phyloP scores from a whole-genome alignment of 192 early-diverging fungal genomes.

The Mortierella antarctica region DNA sequence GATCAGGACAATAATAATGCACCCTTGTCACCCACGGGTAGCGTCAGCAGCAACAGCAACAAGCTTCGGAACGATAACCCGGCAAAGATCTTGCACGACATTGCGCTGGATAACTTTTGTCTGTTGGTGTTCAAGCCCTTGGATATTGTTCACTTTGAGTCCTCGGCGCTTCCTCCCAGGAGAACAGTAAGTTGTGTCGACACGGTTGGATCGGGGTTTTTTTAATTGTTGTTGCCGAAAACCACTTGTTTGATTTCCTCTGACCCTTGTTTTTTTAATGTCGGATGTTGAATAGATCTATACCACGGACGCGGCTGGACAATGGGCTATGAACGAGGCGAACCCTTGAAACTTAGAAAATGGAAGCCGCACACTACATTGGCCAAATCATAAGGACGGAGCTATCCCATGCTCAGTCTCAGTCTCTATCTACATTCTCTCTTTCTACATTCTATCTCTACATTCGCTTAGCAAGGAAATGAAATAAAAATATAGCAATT shows the following conservation, averaged over 20 bases:
- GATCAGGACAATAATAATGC: not conserved
- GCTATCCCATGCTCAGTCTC: too few species aligned
- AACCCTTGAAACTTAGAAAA: constrained; percentile 25
- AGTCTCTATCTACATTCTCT: too few species aligned
- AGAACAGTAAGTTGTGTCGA: constrained; percentile 55
- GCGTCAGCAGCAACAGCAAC: constrained; percentile 8
- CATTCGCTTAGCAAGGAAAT: too few species aligned
- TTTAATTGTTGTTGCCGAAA: not conserved
- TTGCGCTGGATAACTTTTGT: constrained; percentile 81
- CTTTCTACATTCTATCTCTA: too few species aligned
- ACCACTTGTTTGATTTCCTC: not conserved
- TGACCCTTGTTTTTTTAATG: constrained; percentile 1
- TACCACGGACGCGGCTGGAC: constrained; percentile 47
- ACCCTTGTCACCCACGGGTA: constrained; percentile 3
- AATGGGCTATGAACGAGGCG: constrained; percentile 43
- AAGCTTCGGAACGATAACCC: constrained; percentile 58
- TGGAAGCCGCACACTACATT: too few species aligned
- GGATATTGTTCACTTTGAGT: constrained; percentile 71
- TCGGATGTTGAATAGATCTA: constrained; percentile 34
- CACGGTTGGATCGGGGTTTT: not conserved
- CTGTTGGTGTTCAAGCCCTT: constrained; percentile 73
- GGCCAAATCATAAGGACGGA: too few species aligned
- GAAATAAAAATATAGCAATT: too few species aligned
- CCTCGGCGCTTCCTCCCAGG: constrained; percentile 60
- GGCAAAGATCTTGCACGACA: constrained; percentile 69